These are phyloP conservation scores for Beta lomatogona DNA, from an alignment of 179 eudicot genomes.

Conservation along the genomic window DNA sequence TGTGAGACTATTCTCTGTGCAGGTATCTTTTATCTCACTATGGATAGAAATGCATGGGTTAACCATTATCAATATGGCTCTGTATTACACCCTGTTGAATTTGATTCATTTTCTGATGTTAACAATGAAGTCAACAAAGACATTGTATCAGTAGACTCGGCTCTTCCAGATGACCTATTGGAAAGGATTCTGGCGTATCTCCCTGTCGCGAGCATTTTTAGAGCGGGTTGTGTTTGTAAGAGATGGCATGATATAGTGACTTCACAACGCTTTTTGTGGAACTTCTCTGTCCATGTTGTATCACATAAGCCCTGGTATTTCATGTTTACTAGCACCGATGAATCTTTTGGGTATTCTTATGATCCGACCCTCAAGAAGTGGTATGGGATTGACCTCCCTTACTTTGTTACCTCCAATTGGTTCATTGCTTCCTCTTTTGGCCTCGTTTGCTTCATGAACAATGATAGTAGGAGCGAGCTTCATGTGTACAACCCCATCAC, in stretches of 20 bases:
- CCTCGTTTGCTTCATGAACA: slow-evolving; percentile 79
- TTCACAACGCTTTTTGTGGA: slow-evolving; percentile 75
- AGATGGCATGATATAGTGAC: slow-evolving; percentile 76
- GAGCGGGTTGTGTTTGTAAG: slow-evolving; percentile 82
- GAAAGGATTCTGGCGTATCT: slow-evolving; percentile 75
- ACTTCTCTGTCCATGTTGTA: slow-evolving; percentile 42
- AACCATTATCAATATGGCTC: slow-evolving; percentile 43
- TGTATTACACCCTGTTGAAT: slow-evolving; percentile 26
- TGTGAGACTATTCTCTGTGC: slow-evolving; percentile 13
- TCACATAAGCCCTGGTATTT: slow-evolving; percentile 86
- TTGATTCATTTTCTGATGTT: slow-evolving; percentile 48
- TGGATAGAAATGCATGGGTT: slow-evolving; percentile 64
- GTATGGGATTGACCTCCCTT: slow-evolving; percentile 75
- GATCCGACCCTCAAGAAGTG: slow-evolving; percentile 75
- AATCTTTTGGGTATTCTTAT: slow-evolving; percentile 73
- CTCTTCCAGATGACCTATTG: slow-evolving; percentile 77
- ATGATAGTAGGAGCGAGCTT: slow-evolving; percentile 53
- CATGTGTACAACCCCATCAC: slow-evolving; percentile 76
- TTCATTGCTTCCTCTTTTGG: slow-evolving; percentile 80
- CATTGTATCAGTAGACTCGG: slow-evolving; percentile 53
- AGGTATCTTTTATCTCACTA: slow-evolving; percentile 25
- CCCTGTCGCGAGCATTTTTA: slow-evolving; percentile 70
- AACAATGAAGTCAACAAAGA: slow-evolving; percentile 49
- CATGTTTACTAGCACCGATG: slow-evolving; percentile 78
- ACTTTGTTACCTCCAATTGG: slow-evolving; percentile 70